Evolutionary conservation across 371 early-diverging fungal species (phyloP), one percentile per base, ranked within the genome.

Genomic region (Mucor indicus): DNA sequence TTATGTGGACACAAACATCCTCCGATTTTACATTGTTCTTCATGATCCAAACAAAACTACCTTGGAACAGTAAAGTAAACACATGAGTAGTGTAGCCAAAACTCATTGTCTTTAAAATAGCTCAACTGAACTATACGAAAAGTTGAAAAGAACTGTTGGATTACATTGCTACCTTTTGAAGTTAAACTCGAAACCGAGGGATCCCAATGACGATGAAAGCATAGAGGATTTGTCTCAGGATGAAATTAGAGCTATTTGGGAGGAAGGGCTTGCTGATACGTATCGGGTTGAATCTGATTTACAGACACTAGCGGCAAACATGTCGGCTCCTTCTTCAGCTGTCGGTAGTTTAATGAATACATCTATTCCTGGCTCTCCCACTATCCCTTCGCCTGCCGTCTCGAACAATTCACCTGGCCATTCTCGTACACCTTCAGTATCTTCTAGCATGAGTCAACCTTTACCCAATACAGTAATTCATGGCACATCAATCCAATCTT

Each of bases 11-110:
- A 75, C 84, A 1, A 79, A 75, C 33, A 55, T 87, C 22, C 53
- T 90, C 30, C 67, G 86, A 38, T 89, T 84, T 55, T 86, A 87
- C 55, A 69, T 92, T 22, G 58, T 93, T 5, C 64, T 92, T 16
- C 91, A 92, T 59, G 89, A 92, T 57, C 79, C 74, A 30, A 67
- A 81, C 8, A 54, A 47, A 23, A 75, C 75, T 8, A 71, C 72
- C 15, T 30, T 76, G 13, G 79, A 79, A 38, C 75, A 75, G 85
- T 86, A 76, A 60, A 67, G n/a, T n/a, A n/a, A n/a, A n/a, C n/a
- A n/a, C n/a, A n/a, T n/a, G n/a, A n/a, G n/a, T n/a, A n/a, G n/a
- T n/a, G n/a, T n/a, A n/a, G n/a, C n/a, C n/a, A 30, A 41, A 43
- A 25, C 38, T 21, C 1, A 20, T n/a, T 41, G 30, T 21, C 21